These are phyloP conservation scores for Aspergillus sp. DNA, from an alignment of 2,329 filamentous ascomycete genomes.

Conservation along the genomic window DNA sequence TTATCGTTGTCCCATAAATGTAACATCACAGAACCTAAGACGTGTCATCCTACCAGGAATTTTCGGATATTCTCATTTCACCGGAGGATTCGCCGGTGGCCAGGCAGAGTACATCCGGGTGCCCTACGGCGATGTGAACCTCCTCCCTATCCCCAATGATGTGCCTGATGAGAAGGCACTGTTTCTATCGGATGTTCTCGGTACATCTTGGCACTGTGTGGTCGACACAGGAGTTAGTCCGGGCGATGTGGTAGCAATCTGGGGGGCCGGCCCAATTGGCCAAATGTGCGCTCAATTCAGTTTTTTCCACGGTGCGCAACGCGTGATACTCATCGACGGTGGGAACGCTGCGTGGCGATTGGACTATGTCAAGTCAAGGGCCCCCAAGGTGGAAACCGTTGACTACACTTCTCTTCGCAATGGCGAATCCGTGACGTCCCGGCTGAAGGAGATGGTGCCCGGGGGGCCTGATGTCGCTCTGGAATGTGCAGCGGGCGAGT, in stretches of 20 bases:
- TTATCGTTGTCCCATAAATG: not conserved
- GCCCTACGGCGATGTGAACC: constrained; percentile 75
- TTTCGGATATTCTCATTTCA: constrained; percentile 72
- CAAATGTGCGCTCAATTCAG: constrained; percentile 70
- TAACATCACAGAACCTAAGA: not conserved
- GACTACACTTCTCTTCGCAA: constrained; percentile 65
- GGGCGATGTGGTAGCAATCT: constrained; percentile 75
- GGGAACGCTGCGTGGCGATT: constrained; percentile 63
- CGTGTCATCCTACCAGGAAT: constrained; percentile 42
- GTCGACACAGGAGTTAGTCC: constrained; percentile 79
- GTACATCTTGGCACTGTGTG: constrained; percentile 77
- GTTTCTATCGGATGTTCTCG: constrained; percentile 76
- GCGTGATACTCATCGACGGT: constrained; percentile 76
- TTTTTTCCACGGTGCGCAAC: constrained; percentile 67
- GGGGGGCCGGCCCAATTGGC: constrained; percentile 83
- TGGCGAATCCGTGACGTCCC: constrained; percentile 65
- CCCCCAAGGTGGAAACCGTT: constrained; percentile 64
- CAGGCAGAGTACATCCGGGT: constrained; percentile 86
- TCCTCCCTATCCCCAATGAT: constrained; percentile 72
- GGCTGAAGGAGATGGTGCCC: constrained; percentile 69
- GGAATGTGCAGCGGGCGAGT: constrained; percentile 65
- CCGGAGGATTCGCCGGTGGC: constrained; percentile 81
- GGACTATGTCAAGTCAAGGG: constrained; percentile 63
- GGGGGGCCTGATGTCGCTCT: constrained; percentile 73
- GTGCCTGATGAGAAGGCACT: constrained; percentile 83